Base-by-base conservation (phyloP, 2,329 filamentous ascomycete genomes). In the Aspergillus transmontanensis region DNA sequence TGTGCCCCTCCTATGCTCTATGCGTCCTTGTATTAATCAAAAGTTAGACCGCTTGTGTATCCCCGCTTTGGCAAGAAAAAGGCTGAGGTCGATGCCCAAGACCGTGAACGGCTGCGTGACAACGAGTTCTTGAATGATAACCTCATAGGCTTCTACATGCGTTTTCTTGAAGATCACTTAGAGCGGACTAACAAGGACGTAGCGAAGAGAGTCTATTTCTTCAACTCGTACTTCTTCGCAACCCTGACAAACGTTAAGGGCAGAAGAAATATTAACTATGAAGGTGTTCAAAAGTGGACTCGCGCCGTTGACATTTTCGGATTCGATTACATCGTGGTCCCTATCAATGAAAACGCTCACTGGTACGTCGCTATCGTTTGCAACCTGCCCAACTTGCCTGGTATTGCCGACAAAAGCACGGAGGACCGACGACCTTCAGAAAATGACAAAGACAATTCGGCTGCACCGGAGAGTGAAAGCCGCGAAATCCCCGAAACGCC, bases 311-410 rank as follows among this genome's bases (percentile, higher is more conserved):
- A 99, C 73, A 79, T 99, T 10, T 92, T 98, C 72, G 85, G 84
- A 6, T 93, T 92, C 70, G 92, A 97, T 73, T 97, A 94, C 75
- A 89, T 98, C 63, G 85, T 98, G 12, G 90, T 99, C 7, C 95
- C 95, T 0, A 92, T 99, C 75, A 96, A 97, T 71, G 91, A 97
- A 73, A 83, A 87, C 68, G 80, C 83, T 1, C 95, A 99, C 77
- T 99, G 96, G 95, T 98, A 95, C 78, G 82, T 98, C 68, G 93
- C 93, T 16, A 94, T 99, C 61, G 94, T 99, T 58, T 97, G 93
- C 84, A 97, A 99, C 72, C 85, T 94, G 2, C 86, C 87, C 4
- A 88, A 85, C 58, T 82, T 95, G n/a, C 68, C 71, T 34, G 75
- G 79, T 9, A 65, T 66, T 14, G 34, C 58, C 11, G 63, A 64